phyloP scores from a whole-genome alignment of 208 protist species.

The Leishmania tropica region DNA sequence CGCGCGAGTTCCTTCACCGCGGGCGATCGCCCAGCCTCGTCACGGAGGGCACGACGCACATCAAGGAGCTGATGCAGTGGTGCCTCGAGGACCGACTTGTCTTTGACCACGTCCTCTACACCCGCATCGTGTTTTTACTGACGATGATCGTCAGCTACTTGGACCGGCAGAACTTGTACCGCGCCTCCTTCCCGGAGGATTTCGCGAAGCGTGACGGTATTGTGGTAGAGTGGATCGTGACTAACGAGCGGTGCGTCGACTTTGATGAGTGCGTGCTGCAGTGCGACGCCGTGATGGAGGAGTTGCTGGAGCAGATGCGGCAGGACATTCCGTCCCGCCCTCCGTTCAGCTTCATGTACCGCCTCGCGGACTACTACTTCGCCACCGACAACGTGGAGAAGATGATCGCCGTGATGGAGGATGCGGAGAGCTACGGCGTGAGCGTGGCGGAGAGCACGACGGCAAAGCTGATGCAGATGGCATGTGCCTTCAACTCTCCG shows the following conservation, averaged over 20 bases:
- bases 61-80: constrained; percentile 73
- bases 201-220: constrained; percentile 88
- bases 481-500: constrained; percentile 84
- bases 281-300: constrained; percentile 85
- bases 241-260: constrained; percentile 69
- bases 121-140: constrained; percentile 82
- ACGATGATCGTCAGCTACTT: constrained; percentile 92
- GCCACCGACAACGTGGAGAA: constrained; percentile 91
- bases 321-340: constrained; percentile 74
- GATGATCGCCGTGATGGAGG: constrained; percentile 91
- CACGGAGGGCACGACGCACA: constrained; percentile 68
- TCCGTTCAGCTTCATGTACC: constrained; percentile 85
- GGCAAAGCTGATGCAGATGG: constrained; percentile 91
- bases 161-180: constrained; percentile 89
- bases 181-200: constrained; percentile 68
- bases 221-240: constrained; percentile 88
- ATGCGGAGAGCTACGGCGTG: constrained; percentile 71
- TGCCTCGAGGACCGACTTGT: constrained; percentile 81
- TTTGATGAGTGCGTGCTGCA: constrained; percentile 88
- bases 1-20: constrained; percentile 51
- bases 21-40: constrained; percentile 74
- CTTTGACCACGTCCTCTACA: constrained; percentile 90
- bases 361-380: constrained; percentile 92
- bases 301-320: constrained; percentile 76
- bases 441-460: constrained; percentile 86